Evolutionary conservation across 2,329 filamentous ascomycete species (phyloP).

Genomic region (Aspergillus sojae): DNA sequence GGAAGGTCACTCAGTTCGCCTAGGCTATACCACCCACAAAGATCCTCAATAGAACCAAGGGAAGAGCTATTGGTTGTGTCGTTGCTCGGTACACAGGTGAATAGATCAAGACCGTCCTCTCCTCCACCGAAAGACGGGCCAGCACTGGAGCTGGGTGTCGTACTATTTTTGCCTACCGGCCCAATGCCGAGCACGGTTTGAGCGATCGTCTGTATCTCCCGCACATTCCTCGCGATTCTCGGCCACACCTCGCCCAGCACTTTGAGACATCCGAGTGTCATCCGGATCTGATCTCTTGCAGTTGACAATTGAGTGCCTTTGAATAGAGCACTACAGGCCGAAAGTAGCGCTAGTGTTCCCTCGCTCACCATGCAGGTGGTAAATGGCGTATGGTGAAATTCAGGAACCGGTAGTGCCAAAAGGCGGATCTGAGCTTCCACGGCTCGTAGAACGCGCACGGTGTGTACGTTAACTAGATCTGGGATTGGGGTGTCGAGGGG

Average conservation of each 20-base stretch:
- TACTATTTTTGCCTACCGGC: neutral
- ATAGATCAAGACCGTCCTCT: neutral
- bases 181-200: conserved; percentile 31
- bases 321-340: conserved; percentile 43
- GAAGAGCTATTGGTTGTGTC: neutral
- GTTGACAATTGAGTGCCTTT: conserved; percentile 35
- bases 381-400: conserved; percentile 45
- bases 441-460: conserved; percentile 41
- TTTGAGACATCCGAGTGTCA: conserved; percentile 47
- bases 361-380: conserved; percentile 46
- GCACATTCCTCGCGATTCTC: conserved; percentile 38
- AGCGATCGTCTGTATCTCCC: conserved; percentile 46
- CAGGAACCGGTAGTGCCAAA: conserved; percentile 37
- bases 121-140: conserved; percentile 5
- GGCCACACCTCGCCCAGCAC: conserved; percentile 43
- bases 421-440: conserved; percentile 45
- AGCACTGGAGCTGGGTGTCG: neutral
- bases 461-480: conserved; percentile 42
- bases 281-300: conserved; percentile 46
- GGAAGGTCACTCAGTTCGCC: conserved; percentile 11
- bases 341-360: conserved; percentile 36
- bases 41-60: neutral
- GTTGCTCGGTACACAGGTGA: neutral
- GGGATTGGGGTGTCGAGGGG: conserved; percentile 17
- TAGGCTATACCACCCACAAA: conserved; percentile 2